A percentile compares a stretch with the other conserved stretches of the same genome.
Conservation (phyloP, 129 eudicot genomes). For the Chrysanthemum lavandulifolium region DNA sequence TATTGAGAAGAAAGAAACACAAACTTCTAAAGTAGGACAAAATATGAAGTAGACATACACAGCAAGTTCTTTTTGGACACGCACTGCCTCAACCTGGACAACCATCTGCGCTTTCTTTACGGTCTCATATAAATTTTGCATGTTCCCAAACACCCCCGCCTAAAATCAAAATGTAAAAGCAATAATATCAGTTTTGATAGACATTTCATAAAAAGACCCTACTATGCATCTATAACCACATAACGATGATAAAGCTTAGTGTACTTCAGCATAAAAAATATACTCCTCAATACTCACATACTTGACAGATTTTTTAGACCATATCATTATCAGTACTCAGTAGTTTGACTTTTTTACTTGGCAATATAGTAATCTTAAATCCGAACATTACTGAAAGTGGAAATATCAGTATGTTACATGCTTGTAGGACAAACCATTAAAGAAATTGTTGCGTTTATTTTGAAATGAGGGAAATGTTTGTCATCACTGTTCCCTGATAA, state of each 20-base stretch:
- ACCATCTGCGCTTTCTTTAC: constrained; percentile 96
- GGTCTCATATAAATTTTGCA: constrained; percentile 87
- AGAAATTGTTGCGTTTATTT: background rate
- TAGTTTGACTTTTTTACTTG: background rate
- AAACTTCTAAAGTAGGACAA: background rate
- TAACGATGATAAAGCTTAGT: background rate
- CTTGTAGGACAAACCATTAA: background rate
- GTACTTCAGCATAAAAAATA: background rate
- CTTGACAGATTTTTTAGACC: background rate
- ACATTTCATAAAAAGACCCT: constrained; percentile 5
- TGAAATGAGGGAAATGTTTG: background rate
- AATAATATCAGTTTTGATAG: constrained; percentile 26
- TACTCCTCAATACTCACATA: background rate
- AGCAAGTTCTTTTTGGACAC: constrained; percentile 86
- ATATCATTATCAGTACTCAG: constrained; percentile 1
- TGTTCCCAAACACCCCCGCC: constrained; percentile 91
- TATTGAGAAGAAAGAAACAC: constrained; percentile 3
- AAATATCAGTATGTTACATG: no score
- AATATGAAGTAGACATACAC: constrained; percentile 41
- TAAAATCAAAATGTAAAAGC: constrained; percentile 15
- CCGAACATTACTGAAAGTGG: constrained; percentile 3
- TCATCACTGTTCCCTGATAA: background rate
- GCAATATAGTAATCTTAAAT: background rate
- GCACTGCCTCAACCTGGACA: constrained; percentile 94
- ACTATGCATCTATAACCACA: constrained; percentile 5